Evolutionary conservation across 2,329 filamentous ascomycete species (phyloP).

Genomic region (Penicillium nordicum): DNA sequence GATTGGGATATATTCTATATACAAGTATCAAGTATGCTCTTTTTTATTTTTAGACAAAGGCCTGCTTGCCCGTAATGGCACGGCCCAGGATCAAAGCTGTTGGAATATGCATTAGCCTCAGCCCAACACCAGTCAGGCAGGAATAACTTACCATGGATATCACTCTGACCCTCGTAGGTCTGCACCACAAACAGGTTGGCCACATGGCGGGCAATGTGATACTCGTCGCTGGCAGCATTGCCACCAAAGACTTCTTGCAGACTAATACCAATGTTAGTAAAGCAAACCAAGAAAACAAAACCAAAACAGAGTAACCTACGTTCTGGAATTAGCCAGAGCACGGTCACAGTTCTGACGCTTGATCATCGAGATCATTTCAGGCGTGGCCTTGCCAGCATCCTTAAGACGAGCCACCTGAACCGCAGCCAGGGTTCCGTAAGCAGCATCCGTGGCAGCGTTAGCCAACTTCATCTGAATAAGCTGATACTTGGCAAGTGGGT

Average conservation of each 20-base stretch:
- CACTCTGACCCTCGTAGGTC: slow-evolving; percentile 97
- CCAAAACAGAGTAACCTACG: slow-evolving; percentile 40
- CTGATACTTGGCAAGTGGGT: slow-evolving; percentile 93
- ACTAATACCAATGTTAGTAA: slow-evolving; percentile 35
- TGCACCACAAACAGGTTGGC: slow-evolving; percentile 96
- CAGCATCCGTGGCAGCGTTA: slow-evolving; percentile 85
- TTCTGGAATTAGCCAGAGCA: slow-evolving; percentile 73
- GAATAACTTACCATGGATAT: slow-evolving; percentile 78
- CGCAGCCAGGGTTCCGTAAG: slow-evolving; percentile 84
- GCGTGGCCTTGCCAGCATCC: slow-evolving; percentile 79
- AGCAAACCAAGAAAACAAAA: not conserved
- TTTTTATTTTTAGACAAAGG: slow-evolving; percentile 59
- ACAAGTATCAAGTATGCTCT: not conserved
- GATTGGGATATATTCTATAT: slow-evolving; percentile 5
- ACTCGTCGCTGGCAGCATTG: slow-evolving; percentile 97
- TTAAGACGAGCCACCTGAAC: slow-evolving; percentile 90
- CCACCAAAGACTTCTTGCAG: slow-evolving; percentile 96
- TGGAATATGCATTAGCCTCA: slow-evolving; percentile 42
- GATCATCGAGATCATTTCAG: slow-evolving; percentile 96
- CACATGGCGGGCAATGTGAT: slow-evolving; percentile 89
- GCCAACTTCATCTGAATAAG: slow-evolving; percentile 96
- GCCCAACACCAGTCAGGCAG: slow-evolving; percentile 35
- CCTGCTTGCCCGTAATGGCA: slow-evolving; percentile 72
- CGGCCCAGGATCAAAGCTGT: slow-evolving; percentile 65
- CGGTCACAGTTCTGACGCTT: slow-evolving; percentile 97